Evolutionary conservation across 441 rosid genomes (phyloP).

Genomic region (Geranium incanum): DNA sequence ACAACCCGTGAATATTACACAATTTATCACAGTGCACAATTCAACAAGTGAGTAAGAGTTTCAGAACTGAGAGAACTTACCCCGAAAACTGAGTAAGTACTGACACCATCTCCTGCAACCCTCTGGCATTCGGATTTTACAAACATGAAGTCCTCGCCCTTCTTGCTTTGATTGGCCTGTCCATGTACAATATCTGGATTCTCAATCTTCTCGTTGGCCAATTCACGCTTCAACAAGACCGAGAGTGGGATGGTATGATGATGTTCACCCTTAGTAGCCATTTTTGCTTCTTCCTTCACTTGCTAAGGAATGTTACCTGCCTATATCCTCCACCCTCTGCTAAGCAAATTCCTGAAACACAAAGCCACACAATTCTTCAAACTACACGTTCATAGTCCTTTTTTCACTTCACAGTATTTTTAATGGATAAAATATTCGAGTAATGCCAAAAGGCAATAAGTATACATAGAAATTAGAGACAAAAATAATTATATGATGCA

Average conservation of each 20-base stretch:
- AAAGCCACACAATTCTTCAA: neutral
- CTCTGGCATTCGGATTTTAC: constrained; percentile 77
- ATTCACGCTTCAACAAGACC: constrained; percentile 77
- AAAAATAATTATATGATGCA: constrained; percentile 5
- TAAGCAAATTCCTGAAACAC: neutral
- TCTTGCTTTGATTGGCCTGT: constrained; percentile 87
- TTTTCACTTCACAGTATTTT: neutral
- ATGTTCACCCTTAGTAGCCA: constrained; percentile 44
- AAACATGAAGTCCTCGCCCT: constrained; percentile 84
- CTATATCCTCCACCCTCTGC: constrained; percentile 3
- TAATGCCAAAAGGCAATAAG: neutral
- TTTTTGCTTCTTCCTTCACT: constrained; percentile 19
- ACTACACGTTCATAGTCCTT: neutral
- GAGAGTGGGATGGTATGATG: constrained; percentile 94
- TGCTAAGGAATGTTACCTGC: neutral
- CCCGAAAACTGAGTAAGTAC: constrained; percentile 79
- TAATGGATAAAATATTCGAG: neutral
- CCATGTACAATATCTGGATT: constrained; percentile 73
- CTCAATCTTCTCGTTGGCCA: constrained; percentile 69
- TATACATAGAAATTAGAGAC: neutral
- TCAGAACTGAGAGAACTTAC: constrained; percentile 28
- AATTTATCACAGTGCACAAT: neutral
- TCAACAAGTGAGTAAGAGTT: neutral
- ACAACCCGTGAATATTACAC: neutral
- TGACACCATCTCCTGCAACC: constrained; percentile 69